A percentile compares a stretch with the other conserved stretches of the same genome.
These are phyloP conservation scores for Phyllosticta paracitricarpa DNA, from an alignment of 2,329 filamentous ascomycete species.

Conservation along the genomic window DNA sequence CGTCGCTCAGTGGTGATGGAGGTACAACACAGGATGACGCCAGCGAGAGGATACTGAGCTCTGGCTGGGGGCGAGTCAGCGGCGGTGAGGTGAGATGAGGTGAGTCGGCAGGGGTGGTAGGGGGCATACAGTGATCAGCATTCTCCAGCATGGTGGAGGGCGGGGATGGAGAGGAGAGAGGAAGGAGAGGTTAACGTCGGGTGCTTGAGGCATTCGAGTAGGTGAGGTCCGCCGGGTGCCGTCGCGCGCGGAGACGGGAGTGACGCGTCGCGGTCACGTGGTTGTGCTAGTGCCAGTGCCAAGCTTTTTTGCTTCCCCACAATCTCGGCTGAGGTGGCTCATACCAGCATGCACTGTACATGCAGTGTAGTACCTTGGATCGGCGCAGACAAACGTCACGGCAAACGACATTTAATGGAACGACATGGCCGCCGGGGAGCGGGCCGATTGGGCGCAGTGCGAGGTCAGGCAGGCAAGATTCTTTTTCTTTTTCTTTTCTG, in stretches of 20 bases:
- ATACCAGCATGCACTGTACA: no score
- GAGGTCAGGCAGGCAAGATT: background rate
- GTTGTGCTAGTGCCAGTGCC: background rate
- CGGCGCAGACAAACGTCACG: background rate
- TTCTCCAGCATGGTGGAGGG: constrained; percentile 14
- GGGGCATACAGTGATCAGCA: constrained; percentile 21
- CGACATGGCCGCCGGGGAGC: background rate
- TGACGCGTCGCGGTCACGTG: constrained; percentile 6
- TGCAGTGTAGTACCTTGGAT: background rate
- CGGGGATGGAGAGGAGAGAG: background rate
- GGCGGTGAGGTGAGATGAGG: background rate
- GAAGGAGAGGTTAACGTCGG: background rate
- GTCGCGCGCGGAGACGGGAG: background rate
- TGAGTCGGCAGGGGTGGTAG: background rate
- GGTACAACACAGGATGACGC: constrained; percentile 78
- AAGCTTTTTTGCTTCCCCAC: background rate
- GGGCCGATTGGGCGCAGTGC: background rate
- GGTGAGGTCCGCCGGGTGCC: background rate
- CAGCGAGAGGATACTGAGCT: constrained; percentile 33
- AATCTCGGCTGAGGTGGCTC: background rate
- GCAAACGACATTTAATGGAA: background rate
- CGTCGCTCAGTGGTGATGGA: constrained; percentile 70
- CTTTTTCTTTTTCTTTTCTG: background rate
- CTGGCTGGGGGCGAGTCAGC: constrained; percentile 18
- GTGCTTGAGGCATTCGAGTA: background rate